Conservation (phyloP, 2,329 filamentous ascomycete species). For the Cytospora paraplurivora region DNA sequence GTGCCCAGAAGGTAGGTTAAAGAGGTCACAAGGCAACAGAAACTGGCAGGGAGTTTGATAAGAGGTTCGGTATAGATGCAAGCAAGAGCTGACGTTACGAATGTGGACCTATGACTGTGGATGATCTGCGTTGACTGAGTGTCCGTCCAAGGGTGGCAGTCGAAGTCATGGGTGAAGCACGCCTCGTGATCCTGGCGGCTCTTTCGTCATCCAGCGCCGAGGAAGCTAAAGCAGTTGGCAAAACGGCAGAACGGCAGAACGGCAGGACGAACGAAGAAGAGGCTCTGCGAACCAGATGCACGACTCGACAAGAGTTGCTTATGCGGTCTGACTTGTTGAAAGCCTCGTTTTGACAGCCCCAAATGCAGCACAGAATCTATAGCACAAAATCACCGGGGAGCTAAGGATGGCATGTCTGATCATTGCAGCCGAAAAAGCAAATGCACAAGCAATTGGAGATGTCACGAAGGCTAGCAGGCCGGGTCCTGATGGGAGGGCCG, state of each 20-base stretch:
- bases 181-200: constrained; percentile 28
- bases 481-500: neutral
- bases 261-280: neutral
- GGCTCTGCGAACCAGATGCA: neutral
- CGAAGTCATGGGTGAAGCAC: constrained; percentile 28
- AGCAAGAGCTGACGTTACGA: constrained; percentile 16
- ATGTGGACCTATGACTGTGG: constrained; percentile 25
- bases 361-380: neutral
- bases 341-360: neutral
- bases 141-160: constrained; percentile 21
- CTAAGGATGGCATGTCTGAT: neutral
- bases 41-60: constrained; percentile 15
- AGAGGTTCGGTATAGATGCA: constrained; percentile 18
- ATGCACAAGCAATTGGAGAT: neutral
- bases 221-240: constrained; percentile 13
- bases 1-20: constrained; percentile 10
- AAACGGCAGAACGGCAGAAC: neutral
- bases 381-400: neutral
- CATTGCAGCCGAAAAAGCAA: neutral
- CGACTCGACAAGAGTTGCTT: constrained; percentile 1
- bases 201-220: constrained; percentile 27
- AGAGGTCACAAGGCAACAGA: constrained; percentile 21
- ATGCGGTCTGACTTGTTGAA: neutral
- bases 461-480: too few species aligned
- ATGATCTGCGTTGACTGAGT: constrained; percentile 19